Evolutionary conservation across 2,329 filamentous ascomycete species (phyloP).

Genomic region (Zymoseptoria ardabiliae): DNA sequence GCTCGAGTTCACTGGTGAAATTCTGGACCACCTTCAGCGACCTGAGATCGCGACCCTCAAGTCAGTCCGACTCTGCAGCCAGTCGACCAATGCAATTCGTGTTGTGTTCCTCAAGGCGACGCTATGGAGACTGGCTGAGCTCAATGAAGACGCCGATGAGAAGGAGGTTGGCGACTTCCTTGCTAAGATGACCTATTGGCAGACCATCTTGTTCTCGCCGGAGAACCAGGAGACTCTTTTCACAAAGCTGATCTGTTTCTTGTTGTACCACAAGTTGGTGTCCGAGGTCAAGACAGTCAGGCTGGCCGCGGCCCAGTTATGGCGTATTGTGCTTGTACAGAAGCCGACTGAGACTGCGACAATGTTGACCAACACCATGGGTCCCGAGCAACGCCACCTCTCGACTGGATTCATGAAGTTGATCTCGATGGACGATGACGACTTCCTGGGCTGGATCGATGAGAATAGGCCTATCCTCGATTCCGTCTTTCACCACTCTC

Average conservation of each 20-base stretch:
- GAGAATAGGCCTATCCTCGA: slow-evolving; percentile 72
- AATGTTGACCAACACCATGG: slow-evolving; percentile 65
- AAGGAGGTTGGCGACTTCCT: slow-evolving; percentile 64
- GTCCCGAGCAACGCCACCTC: slow-evolving; percentile 62
- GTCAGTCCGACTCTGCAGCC: slow-evolving; percentile 81
- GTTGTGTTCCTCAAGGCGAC: slow-evolving; percentile 71
- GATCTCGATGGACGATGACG: slow-evolving; percentile 79
- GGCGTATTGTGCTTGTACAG: slow-evolving; percentile 88
- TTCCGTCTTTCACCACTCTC: slow-evolving; percentile 68
- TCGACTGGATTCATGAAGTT: slow-evolving; percentile 73
- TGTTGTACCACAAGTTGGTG: slow-evolving; percentile 83
- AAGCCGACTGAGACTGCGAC: slow-evolving; percentile 75
- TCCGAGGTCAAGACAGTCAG: slow-evolving; percentile 62
- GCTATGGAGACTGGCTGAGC: slow-evolving; percentile 73
- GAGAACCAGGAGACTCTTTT: slow-evolving; percentile 74
- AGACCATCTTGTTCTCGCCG: slow-evolving; percentile 75
- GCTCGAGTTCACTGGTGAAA: slow-evolving; percentile 75
- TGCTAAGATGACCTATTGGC: slow-evolving; percentile 88
- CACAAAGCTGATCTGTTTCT: slow-evolving; percentile 80
- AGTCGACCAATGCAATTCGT: slow-evolving; percentile 70
- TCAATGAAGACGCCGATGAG: slow-evolving; percentile 60
- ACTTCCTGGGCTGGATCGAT: slow-evolving; percentile 84
- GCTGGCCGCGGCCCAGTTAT: slow-evolving; percentile 70
- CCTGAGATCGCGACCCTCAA: slow-evolving; percentile 76
- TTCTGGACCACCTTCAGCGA: slow-evolving; percentile 82